Percentiles rank a stretch among this genome's conserved stretches.
Conservation (phyloP, 2,329 filamentous ascomycete genomes). For the Fusarium staphyleae region DNA sequence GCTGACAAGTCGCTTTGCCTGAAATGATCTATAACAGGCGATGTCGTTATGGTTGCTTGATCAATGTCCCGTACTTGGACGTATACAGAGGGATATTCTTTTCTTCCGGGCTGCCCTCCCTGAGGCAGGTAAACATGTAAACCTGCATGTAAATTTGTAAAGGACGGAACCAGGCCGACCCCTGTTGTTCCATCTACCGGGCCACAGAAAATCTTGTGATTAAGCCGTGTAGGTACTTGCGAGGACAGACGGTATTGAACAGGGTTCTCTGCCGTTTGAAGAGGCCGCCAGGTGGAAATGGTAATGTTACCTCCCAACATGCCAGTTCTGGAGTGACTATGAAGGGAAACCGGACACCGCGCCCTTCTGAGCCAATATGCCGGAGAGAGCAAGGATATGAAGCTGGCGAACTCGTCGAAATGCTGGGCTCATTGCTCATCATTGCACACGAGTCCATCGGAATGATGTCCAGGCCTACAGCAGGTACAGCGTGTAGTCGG, state of each 20-base stretch:
- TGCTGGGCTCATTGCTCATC: slow-evolving; percentile 16
- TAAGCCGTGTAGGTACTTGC: slow-evolving; percentile 1
- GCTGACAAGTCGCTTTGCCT: slow-evolving; percentile 7
- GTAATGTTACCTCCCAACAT: slow-evolving; percentile 4
- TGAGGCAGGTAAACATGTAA: too few species aligned
- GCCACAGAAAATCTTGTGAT: slow-evolving; percentile 2
- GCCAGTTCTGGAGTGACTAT: slow-evolving; percentile 8
- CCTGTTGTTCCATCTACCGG: slow-evolving; percentile 1
- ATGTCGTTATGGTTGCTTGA: slow-evolving; percentile 3
- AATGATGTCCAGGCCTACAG: slow-evolving; percentile 7
- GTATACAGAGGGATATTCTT: not conserved
- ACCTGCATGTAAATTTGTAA: not conserved
- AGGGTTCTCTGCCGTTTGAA: slow-evolving; percentile 13
- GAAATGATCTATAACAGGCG: slow-evolving; percentile 7
- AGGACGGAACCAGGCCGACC: slow-evolving; percentile 1
- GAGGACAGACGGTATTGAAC: not conserved
- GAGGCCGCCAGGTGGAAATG: slow-evolving; percentile 25
- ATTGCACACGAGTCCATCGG: slow-evolving; percentile 12
- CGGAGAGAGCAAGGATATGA: slow-evolving; percentile 24
- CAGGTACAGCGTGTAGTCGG: slow-evolving; percentile 2
- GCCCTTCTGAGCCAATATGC: slow-evolving; percentile 28
- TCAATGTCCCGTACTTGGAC: slow-evolving; percentile 7
- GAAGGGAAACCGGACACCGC: slow-evolving; percentile 23
- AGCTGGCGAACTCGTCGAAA: slow-evolving; percentile 15
- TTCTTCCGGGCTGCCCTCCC: slow-evolving; percentile 5